Evolutionary conservation across 2,329 filamentous ascomycete species (phyloP).

Genomic region (Ceratocystis albifundus): DNA sequence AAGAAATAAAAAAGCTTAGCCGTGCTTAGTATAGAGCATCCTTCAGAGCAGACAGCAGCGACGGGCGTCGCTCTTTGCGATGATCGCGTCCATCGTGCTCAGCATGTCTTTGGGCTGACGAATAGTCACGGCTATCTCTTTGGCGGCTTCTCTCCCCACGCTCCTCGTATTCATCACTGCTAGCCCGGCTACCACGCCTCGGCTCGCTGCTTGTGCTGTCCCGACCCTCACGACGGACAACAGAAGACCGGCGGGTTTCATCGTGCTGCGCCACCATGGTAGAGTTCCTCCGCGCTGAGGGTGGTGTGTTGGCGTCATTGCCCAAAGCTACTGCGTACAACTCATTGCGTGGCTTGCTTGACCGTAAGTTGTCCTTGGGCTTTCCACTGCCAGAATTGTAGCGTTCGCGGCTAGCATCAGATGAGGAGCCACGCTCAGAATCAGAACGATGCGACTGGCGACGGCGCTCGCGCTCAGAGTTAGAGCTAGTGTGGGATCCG

Average conservation of each 20-base stretch:
- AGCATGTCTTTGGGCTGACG: constrained; percentile 29
- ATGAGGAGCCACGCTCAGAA: constrained; percentile 14
- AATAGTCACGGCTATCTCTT: constrained; percentile 6
- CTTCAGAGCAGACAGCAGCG: constrained; percentile 46
- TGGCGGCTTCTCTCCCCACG: background rate
- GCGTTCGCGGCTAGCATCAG: constrained; percentile 27
- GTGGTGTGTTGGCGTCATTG: constrained; percentile 16
- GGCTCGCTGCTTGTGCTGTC: constrained; percentile 31
- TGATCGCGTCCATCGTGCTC: constrained; percentile 28
- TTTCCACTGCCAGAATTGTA: constrained; percentile 26
- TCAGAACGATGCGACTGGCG: constrained; percentile 18
- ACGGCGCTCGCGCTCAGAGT: constrained; percentile 12
- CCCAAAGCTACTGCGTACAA: constrained; percentile 24
- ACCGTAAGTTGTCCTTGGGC: background rate
- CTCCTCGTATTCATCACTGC: constrained; percentile 1
- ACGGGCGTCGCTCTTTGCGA: constrained; percentile 37
- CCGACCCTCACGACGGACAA: constrained; percentile 27
- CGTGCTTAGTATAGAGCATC: constrained; percentile 48
- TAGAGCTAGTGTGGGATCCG: constrained; percentile 7
- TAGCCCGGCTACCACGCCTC: constrained; percentile 26
- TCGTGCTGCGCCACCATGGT: constrained; percentile 5
- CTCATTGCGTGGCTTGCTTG: constrained; percentile 22
- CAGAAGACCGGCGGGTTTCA: constrained; percentile 8
- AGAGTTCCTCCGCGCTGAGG: constrained; percentile 17
- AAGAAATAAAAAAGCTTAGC: constrained; percentile 14